Percentiles rank a stretch among this genome's conserved stretches.
Conservation (phyloP, 2,329 filamentous ascomycete genomes). For the Fusarium sp. region DNA sequence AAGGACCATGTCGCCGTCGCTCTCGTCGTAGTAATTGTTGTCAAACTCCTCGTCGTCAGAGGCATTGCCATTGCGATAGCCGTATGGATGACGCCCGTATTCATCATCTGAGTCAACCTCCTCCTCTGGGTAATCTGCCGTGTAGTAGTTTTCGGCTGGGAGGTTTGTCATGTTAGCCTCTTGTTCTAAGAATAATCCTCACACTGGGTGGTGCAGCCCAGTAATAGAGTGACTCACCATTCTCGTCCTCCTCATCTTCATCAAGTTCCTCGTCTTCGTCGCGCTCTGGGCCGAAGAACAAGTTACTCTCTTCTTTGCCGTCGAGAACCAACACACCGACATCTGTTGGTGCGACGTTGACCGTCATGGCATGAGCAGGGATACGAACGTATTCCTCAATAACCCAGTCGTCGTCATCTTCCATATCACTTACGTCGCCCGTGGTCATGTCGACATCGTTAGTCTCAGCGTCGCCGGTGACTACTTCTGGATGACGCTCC, state of each 20-base stretch:
- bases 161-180: slow-evolving; percentile 32
- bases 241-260: slow-evolving; percentile 74
- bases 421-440: slow-evolving; percentile 58
- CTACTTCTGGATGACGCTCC: slow-evolving; percentile 65
- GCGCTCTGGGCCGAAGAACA: slow-evolving; percentile 70
- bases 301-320: slow-evolving; percentile 67
- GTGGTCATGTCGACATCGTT: slow-evolving; percentile 52
- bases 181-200: background rate
- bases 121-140: slow-evolving; percentile 84
- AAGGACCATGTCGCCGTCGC: slow-evolving; percentile 55
- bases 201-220: slow-evolving; percentile 6
- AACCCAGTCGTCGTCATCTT: slow-evolving; percentile 68
- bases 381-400: slow-evolving; percentile 74
- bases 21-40: slow-evolving; percentile 54
- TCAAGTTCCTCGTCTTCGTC: slow-evolving; percentile 71
- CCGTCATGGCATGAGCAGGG: slow-evolving; percentile 63
- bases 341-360: slow-evolving; percentile 61
- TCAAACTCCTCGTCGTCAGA: slow-evolving; percentile 69
- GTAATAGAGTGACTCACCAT: slow-evolving; percentile 59
- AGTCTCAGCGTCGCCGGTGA: slow-evolving; percentile 15
- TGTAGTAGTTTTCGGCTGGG: slow-evolving; percentile 80
- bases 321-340: slow-evolving; percentile 70
- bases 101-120: slow-evolving; percentile 76
- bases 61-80: slow-evolving; percentile 65
- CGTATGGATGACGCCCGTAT: slow-evolving; percentile 66